These are phyloP conservation scores for Trichosporon sp. DNA, from an alignment of 1,284 basidiomycete genomes.

Conservation along the genomic window DNA sequence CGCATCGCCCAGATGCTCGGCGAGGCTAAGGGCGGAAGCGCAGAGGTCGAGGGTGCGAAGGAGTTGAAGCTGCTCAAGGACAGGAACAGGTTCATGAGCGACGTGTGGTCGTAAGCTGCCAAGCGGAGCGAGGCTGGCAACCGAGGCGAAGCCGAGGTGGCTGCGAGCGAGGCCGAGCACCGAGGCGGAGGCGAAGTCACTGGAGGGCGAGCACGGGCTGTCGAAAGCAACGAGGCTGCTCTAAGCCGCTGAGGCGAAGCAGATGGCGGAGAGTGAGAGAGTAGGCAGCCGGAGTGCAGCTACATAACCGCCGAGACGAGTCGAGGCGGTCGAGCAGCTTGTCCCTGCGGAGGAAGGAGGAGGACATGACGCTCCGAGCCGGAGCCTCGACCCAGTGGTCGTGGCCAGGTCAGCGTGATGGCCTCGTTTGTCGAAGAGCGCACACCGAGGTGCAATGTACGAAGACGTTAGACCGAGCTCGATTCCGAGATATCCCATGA, in stretches of 20 bases:
- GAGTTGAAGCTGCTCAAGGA: conserved; percentile 92
- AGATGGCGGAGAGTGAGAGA: neutral
- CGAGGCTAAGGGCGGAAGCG: conserved; percentile 87
- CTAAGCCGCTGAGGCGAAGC: too few relatives aligned
- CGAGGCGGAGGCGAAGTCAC: too few relatives aligned
- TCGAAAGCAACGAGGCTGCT: too few relatives aligned
- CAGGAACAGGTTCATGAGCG: conserved; percentile 50
- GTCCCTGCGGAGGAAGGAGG: neutral
- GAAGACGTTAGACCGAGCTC: neutral
- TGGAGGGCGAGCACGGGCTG: too few relatives aligned
- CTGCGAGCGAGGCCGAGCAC: too few relatives aligned
- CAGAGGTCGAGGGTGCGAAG: conserved; percentile 75
- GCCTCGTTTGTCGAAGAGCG: neutral
- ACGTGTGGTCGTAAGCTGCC: conserved; percentile 37
- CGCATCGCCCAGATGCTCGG: conserved; percentile 75
- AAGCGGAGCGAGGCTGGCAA: too few relatives aligned
- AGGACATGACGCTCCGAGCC: neutral
- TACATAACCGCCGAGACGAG: too few relatives aligned
- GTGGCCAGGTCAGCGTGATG: neutral
- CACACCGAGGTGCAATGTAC: neutral
- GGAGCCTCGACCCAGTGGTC: neutral
- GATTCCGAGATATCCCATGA: neutral
- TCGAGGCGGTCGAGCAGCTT: too few relatives aligned
- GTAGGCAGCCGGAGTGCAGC: too few relatives aligned
- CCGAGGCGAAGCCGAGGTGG: too few relatives aligned